Conservation (phyloP, 179 eudicot genomes). For the Vitellaria paradoxa region DNA sequence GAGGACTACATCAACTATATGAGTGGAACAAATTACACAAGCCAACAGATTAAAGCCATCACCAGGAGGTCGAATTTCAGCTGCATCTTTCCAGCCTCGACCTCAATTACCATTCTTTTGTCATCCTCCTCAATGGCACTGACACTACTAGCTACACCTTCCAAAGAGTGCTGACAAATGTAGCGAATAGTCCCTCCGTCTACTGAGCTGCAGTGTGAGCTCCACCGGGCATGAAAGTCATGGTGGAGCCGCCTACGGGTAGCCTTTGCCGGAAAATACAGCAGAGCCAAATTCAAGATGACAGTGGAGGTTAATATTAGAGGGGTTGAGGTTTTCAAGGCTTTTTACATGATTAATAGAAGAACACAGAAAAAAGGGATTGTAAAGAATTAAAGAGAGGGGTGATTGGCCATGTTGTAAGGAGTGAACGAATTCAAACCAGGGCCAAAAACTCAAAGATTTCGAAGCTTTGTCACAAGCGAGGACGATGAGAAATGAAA, state of each 20-base stretch:
- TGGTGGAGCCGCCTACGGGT: conserved; percentile 10
- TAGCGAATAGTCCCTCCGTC: conserved; percentile 18
- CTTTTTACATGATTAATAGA: conserved; percentile 15
- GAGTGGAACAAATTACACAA: conserved; percentile 41
- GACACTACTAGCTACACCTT: conserved; percentile 28
- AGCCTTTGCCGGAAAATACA: conserved; percentile 9
- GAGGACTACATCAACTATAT: conserved; percentile 42
- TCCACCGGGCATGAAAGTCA: conserved; percentile 10
- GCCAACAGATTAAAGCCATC: conserved; percentile 25
- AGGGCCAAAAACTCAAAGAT: conserved; percentile 90
- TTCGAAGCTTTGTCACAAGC: conserved; percentile 21
- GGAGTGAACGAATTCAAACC: conserved; percentile 97
- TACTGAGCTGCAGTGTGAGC: conserved; percentile 30
- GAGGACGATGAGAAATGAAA: conserved; percentile 11
- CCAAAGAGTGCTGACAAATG: conserved; percentile 40
- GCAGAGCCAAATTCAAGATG: conserved; percentile 14
- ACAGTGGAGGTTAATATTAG: conserved; percentile 8
- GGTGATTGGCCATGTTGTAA: conserved; percentile 71
- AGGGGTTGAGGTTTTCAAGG: background rate
- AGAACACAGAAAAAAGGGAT: background rate
- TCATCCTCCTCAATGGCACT: conserved; percentile 25
- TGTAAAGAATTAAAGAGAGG: conserved; percentile 56
- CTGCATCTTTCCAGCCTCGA: conserved; percentile 38
- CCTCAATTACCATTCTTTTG: conserved; percentile 56
- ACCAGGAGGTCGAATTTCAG: conserved; percentile 17